Percentiles rank a stretch among this genome's conserved stretches.
Evolutionary conservation across 345 rosid species (phyloP).

Genomic region (Brassica rapa): DNA sequence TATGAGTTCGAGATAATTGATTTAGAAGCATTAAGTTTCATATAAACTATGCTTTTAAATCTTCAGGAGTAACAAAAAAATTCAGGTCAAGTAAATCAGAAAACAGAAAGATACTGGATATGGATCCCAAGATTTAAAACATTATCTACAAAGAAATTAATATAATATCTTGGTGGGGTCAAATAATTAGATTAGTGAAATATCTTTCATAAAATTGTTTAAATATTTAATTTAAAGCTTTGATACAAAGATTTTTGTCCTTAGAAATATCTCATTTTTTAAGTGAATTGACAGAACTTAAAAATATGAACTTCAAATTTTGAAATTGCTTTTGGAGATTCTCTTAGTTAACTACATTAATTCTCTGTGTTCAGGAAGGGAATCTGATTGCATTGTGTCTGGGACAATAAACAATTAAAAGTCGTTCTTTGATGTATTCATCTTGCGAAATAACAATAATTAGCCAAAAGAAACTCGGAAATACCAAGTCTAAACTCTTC

Average conservation of each 20-base stretch:
- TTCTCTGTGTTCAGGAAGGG: neutral
- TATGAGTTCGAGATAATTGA: neutral
- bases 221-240: neutral
- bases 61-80: neutral
- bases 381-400: neutral
- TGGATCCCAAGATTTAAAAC: slow-evolving; percentile 9
- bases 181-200: neutral
- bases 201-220: neutral
- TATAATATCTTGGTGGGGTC: slow-evolving; percentile 6
- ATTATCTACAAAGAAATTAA: slow-evolving; percentile 6
- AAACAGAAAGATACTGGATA: slow-evolving; percentile 8
- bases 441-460: neutral
- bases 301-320: no score
- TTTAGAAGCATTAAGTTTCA: neutral
- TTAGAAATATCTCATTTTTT: no score
- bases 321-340: no score
- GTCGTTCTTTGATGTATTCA: neutral
- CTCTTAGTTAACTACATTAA: neutral
- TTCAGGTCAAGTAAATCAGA: neutral
- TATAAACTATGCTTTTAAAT: neutral
- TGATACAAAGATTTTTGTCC: no score
- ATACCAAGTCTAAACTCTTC: neutral
- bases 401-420: neutral
- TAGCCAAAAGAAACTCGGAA: neutral
- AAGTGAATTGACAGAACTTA: no score